Conservation (phyloP, 148 eudicot species). For the Cornus florida region DNA sequence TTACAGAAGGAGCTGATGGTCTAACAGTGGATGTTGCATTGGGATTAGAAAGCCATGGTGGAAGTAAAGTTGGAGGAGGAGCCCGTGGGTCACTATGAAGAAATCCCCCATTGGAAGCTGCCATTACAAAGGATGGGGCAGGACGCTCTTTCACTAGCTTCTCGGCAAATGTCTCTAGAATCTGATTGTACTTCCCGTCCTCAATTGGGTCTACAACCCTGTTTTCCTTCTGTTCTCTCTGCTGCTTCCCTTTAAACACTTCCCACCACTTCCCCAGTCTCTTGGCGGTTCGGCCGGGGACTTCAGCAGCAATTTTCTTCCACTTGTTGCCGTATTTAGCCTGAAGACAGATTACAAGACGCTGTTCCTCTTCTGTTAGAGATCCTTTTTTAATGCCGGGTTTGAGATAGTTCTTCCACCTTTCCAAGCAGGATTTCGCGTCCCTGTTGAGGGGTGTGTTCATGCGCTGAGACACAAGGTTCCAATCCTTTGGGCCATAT, state of each 20-base stretch:
- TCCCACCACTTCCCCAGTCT: constrained; percentile 91
- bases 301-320: constrained; percentile 70
- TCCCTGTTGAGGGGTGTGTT: constrained; percentile 53
- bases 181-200: constrained; percentile 63
- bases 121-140: constrained; percentile 40
- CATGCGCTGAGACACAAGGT: constrained; percentile 69
- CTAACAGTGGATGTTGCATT: constrained; percentile 25
- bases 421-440: constrained; percentile 63
- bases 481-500: constrained; percentile 74
- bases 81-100: constrained; percentile 43
- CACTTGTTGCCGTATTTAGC: constrained; percentile 74
- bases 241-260: constrained; percentile 85
- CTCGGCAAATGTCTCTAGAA: constrained; percentile 76
- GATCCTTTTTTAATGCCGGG: constrained; percentile 73
- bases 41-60: constrained; percentile 77
- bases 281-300: constrained; percentile 69
- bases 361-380: constrained; percentile 62
- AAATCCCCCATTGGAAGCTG: constrained; percentile 49
- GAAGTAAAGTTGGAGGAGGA: constrained; percentile 44
- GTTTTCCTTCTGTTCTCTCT: constrained; percentile 53
- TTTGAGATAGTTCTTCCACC: constrained; percentile 74
- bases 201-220: constrained; percentile 56
- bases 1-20: constrained; percentile 80
- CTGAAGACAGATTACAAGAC: constrained; percentile 59
- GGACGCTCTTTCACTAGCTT: constrained; percentile 68